These are phyloP conservation scores for Allium cepa DNA, from an alignment of 106 monocot genomes.

Conservation along the genomic window DNA sequence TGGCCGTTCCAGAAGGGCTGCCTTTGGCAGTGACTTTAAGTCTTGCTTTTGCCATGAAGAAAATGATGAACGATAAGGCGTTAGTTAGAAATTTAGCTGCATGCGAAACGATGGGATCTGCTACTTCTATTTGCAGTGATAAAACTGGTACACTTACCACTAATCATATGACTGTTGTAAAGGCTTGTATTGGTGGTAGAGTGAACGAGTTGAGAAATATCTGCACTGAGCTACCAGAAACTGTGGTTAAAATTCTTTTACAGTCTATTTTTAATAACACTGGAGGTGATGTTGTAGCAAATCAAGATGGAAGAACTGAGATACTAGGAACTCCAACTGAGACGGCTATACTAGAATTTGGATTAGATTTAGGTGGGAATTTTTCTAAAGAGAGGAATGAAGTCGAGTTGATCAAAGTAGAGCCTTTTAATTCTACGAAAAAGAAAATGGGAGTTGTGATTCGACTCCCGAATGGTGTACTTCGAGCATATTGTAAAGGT, in stretches of 20 bases:
- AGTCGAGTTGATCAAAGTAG: conserved; percentile 30
- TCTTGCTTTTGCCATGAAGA: conserved; percentile 49
- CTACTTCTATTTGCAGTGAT: conserved; percentile 35
- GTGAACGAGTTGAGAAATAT: conserved; percentile 13
- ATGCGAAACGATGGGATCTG: conserved; percentile 43
- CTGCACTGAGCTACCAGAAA: conserved; percentile 18
- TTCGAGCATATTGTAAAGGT: conserved; percentile 30
- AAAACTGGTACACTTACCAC: conserved; percentile 45
- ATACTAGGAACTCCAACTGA: conserved; percentile 41
- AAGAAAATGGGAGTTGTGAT: conserved; percentile 37
- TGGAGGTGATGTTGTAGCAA: conserved; percentile 32
- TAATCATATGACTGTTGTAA: conserved; percentile 36
- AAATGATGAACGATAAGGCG: conserved; percentile 47
- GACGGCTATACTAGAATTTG: conserved; percentile 39
- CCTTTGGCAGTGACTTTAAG: conserved; percentile 40
- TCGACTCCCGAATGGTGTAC: conserved; percentile 20
- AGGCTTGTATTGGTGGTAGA: conserved; percentile 29
- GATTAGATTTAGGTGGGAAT: conserved; percentile 23
- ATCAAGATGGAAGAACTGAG: conserved; percentile 25
- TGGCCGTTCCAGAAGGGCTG: conserved; percentile 42
- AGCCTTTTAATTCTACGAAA: conserved; percentile 38
- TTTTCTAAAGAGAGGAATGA: conserved; percentile 15
- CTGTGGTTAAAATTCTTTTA: conserved; percentile 20
- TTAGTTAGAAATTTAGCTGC: conserved; percentile 36
- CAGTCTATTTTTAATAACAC: conserved; percentile 41